Base-by-base conservation (phyloP, 2,329 filamentous ascomycete genomes). In the Canariomyces notabilis region DNA sequence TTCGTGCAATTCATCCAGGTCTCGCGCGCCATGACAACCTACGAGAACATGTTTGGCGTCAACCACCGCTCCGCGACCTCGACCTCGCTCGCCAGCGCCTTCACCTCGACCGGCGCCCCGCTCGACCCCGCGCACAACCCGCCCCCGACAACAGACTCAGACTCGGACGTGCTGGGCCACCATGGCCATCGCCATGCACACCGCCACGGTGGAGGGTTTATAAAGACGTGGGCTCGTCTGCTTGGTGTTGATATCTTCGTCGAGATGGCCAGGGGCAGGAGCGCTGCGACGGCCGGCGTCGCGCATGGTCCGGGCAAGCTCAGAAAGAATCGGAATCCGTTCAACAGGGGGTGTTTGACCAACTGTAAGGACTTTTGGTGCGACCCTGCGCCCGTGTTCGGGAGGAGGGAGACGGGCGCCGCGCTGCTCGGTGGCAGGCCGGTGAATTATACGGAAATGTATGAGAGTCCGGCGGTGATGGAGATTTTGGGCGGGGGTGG, bases 341-440 rank as follows among this genome's bases (percentile, higher is more conserved):
- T 91, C 65, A 91, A 83, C 48, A 76, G 82, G 23, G 93, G 93
- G 6, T 75, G 89, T 32, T 58, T 94, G n/a, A 79, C 83, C 49
- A 98, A 98, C 63, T 98, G 93, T 67, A 85, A 80, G 55, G 94
- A 98, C 66, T 98, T 98, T 64, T 97, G 90, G 89, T 91, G 87
- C 59, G 93, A 97, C 62, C 82, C 87, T 2, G 83, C 87, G 2
- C 86, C 91, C 0, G 65, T 95, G 15, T 91, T 95, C 63, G 82
- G 85, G 9, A 80, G 76, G 57, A 77, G 85, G 48, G 81, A 87
- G 59, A 84, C 79, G 41, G 90, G 90, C 11, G 75, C 76, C 35
- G 89, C 86, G 0, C 70, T 89, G 63, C 69, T 98, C 6, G 87
- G 82, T 12, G 91, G 93, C 2, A 77, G 86, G 59, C 71, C 76